Evolutionary conservation across 2,329 filamentous ascomycete genomes (phyloP), one percentile per base, ranked within the genome.

Genomic region (Endocalyx cinctus): DNA sequence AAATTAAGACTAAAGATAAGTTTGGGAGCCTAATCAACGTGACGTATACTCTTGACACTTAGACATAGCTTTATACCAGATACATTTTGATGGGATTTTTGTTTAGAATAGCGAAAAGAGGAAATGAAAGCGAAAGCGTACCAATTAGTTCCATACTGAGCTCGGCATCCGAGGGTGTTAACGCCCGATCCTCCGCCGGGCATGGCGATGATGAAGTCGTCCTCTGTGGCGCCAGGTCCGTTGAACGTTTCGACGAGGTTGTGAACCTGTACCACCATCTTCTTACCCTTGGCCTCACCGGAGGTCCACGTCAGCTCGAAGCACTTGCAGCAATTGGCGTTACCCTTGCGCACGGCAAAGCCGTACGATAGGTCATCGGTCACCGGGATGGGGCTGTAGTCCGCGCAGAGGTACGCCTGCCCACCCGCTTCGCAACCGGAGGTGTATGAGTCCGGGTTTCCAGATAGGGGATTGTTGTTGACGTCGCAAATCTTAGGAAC

Each of bases 261-360:
- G 28, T 30, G 28, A 10, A 30, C 16, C 28, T 30, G 28, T 7
- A 30, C 28, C 11, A 30, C 28, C 28, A 30, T 30, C 6, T 10
- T 16, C 28, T 30, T 30, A 17, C 28, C 28, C 7, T 10, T 10
- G 10, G 28, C 28, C 6, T 13, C 28, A 10, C 28, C 28, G 11
- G 10, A 17, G 7, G 13, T 16, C 28, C 28, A 30, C 10, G 13
- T 18, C 28, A 30, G 17, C 17, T 30, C 11, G 17, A 7, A 30
- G 28, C 28, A 30, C 28, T 30, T 30, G 28, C 28, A 30, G 28
- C 28, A 30, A 13, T 18, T 30, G 14, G 28, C 14, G 11, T 30
- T 13, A 10, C 28, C 28, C 17, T 30, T 30, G 17, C 28, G 28
- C 13, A 30, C 28, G 10, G 28, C 28, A 17, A 30, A 30, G 10